phyloP scores from a whole-genome alignment of 192 early-diverging fungal species.

The Pilaira anomala region DNA sequence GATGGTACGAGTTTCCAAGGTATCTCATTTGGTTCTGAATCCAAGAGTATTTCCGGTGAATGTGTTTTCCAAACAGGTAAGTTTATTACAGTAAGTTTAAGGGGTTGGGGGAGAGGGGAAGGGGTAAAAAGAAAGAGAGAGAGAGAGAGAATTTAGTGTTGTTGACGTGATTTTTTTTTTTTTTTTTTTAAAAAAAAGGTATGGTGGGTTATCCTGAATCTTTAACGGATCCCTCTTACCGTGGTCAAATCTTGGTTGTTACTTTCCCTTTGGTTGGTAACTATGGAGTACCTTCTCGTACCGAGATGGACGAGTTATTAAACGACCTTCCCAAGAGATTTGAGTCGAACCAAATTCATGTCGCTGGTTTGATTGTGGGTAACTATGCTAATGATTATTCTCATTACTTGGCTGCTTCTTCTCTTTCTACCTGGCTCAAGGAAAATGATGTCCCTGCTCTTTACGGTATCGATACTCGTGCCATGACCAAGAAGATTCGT shows the following conservation, averaged over 20 bases:
- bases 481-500: slow-evolving; percentile 95
- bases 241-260: slow-evolving; percentile 95
- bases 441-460: slow-evolving; percentile 91
- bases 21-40: slow-evolving; percentile 91
- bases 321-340: slow-evolving; percentile 92
- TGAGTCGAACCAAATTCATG: slow-evolving; percentile 92
- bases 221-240: slow-evolving; percentile 95
- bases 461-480: slow-evolving; percentile 94
- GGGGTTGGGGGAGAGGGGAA: too few species aligned
- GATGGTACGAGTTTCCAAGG: slow-evolving; percentile 86
- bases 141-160: too few species aligned
- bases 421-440: slow-evolving; percentile 87
- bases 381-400: slow-evolving; percentile 89
- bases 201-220: slow-evolving; percentile 99
- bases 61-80: slow-evolving; percentile 98
- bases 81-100: not conserved
- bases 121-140: too few species aligned
- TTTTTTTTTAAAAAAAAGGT: slow-evolving; percentile 41
- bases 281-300: slow-evolving; percentile 93
- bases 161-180: slow-evolving; percentile 10
- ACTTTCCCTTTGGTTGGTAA: slow-evolving; percentile 99
- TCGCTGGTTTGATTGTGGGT: slow-evolving; percentile 89
- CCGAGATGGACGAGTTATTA: slow-evolving; percentile 76
- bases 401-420: slow-evolving; percentile 86
- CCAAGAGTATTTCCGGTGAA: slow-evolving; percentile 83